Evolutionary conservation across 139 green algal species (phyloP).

Genomic region (Trebouxia sp.): DNA sequence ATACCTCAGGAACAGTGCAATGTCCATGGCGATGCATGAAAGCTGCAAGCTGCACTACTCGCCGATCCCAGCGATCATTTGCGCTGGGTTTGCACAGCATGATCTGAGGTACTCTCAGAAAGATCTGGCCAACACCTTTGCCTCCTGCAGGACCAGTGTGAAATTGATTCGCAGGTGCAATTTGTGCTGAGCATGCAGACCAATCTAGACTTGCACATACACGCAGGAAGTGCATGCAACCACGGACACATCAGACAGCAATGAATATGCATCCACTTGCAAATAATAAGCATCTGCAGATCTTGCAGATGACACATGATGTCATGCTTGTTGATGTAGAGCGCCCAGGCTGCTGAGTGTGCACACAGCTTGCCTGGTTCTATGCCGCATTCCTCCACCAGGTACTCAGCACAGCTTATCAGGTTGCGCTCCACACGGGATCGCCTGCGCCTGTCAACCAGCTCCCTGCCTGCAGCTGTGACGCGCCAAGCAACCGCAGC

Average conservation of each 20-base stretch:
- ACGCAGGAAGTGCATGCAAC: too few relatives aligned
- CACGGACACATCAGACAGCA: too few relatives aligned
- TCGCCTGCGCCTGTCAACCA: constrained; percentile 60
- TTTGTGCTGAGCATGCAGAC: not conserved
- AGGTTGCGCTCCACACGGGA: constrained; percentile 55
- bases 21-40: constrained; percentile 52
- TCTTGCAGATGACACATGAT: not conserved
- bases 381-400: constrained; percentile 49
- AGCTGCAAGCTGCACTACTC: constrained; percentile 56
- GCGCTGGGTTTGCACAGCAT: constrained; percentile 68
- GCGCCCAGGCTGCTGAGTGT: not conserved
- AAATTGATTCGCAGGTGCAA: not conserved
- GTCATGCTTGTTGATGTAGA: not conserved
- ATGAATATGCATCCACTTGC: too few relatives aligned
- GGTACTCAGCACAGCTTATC: constrained; percentile 48
- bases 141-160: constrained; percentile 31
- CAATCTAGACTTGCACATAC: not conserved
- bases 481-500: constrained; percentile 61
- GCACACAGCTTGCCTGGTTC: constrained; percentile 10
- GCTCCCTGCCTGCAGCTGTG: constrained; percentile 51
- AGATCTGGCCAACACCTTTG: constrained; percentile 49
- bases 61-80: constrained; percentile 63
- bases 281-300: too few relatives aligned
- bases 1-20: constrained; percentile 59
- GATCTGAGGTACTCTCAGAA: constrained; percentile 47